phyloP scores from a whole-genome alignment of 176 grass and related monocot species.

The Oropetium thomaeum region DNA sequence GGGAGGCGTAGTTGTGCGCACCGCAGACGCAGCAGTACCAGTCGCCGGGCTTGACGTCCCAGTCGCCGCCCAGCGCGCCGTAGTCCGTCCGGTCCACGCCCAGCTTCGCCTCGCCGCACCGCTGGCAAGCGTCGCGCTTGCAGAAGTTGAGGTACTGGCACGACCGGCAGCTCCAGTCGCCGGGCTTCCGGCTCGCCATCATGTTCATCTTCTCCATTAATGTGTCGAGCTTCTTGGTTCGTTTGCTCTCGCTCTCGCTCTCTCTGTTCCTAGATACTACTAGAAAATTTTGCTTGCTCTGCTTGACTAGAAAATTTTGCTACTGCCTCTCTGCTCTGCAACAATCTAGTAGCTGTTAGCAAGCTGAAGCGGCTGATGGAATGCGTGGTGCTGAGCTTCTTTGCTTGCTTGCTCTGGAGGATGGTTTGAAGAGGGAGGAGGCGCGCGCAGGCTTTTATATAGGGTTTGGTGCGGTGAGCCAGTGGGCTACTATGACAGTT shows the following conservation, averaged over 20 bases:
- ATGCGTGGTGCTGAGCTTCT: slow-evolving; percentile 11
- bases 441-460: slow-evolving; percentile 61
- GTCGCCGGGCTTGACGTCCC: slow-evolving; percentile 93
- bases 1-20: slow-evolving; percentile 80
- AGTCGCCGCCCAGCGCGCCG: slow-evolving; percentile 31
- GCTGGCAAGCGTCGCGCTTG: slow-evolving; percentile 79
- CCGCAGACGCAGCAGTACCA: slow-evolving; percentile 79
- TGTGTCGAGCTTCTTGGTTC: neutral
- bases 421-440: slow-evolving; percentile 34
- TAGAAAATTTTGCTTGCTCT: neutral
- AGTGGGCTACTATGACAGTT: neutral
- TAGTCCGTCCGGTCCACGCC: slow-evolving; percentile 50
- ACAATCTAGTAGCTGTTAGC: neutral
- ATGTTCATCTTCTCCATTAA: slow-evolving; percentile 37
- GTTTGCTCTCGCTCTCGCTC: neutral
- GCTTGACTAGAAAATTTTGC: neutral
- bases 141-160: slow-evolving; percentile 92
- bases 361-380: neutral
- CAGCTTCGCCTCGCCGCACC: slow-evolving; percentile 72
- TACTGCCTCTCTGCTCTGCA: neutral
- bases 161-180: slow-evolving; percentile 90
- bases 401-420: neutral
- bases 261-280: too few species aligned
- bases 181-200: slow-evolving; percentile 68
- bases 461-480: slow-evolving; percentile 53